Evolutionary conservation across 345 rosid species (phyloP).

Genomic region (Aethionema arabicum): DNA sequence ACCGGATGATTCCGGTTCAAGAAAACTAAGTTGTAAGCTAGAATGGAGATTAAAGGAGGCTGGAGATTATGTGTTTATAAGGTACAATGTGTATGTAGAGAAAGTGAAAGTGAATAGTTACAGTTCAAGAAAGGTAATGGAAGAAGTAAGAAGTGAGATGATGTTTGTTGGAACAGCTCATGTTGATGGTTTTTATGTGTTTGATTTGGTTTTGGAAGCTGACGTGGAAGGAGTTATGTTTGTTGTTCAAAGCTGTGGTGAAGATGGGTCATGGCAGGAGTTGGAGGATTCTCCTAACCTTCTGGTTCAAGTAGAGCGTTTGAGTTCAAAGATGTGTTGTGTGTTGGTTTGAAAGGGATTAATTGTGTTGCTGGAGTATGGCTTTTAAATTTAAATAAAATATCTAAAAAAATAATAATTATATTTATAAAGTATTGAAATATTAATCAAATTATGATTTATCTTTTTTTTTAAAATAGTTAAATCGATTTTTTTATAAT

Average conservation of each 20-base stretch:
- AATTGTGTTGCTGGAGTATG: background rate
- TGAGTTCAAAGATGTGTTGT: slow-evolving; percentile 27
- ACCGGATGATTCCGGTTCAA: slow-evolving; percentile 40
- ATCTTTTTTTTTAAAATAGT: no score
- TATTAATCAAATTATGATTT: no score
- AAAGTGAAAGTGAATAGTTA: slow-evolving; percentile 29
- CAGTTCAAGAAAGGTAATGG: slow-evolving; percentile 23
- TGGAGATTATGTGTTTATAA: slow-evolving; percentile 32
- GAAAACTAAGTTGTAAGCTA: slow-evolving; percentile 46
- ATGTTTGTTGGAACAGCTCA: slow-evolving; percentile 61
- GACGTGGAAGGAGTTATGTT: slow-evolving; percentile 46
- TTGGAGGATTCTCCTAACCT: slow-evolving; percentile 58
- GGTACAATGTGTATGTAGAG: slow-evolving; percentile 58
- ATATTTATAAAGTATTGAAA: no score
- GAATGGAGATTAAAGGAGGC: slow-evolving; percentile 52
- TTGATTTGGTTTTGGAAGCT: slow-evolving; percentile 45
- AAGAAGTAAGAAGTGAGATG: slow-evolving; percentile 15
- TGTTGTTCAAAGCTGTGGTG: slow-evolving; percentile 51
- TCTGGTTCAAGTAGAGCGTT: slow-evolving; percentile 35
- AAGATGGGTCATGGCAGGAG: slow-evolving; percentile 53
- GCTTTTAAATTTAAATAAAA: no score
- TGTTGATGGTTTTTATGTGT: slow-evolving; percentile 57
- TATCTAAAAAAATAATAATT: no score
- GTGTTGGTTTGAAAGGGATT: slow-evolving; percentile 20
- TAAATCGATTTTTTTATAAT: no score